Conservation (phyloP, 345 rosid genomes). For the Melaleuca quinquenervia region DNA sequence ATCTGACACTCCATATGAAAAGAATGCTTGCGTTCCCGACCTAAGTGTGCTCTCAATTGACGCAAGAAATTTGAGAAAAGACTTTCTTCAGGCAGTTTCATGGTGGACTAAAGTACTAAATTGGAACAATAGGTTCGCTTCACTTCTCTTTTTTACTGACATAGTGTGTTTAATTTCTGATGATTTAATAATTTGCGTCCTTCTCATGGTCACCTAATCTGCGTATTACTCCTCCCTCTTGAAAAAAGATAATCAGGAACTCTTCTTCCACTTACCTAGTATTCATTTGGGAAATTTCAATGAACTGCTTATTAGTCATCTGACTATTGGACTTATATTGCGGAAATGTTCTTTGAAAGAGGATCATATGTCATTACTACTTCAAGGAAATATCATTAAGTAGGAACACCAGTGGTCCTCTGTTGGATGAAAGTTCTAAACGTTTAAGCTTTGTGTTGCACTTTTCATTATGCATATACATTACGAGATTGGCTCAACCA, state of each 20-base stretch:
- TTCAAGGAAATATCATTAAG: neutral
- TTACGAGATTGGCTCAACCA: neutral
- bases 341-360: neutral
- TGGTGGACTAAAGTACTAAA: slow-evolving; percentile 33
- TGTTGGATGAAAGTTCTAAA: neutral
- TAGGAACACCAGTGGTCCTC: neutral
- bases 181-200: neutral
- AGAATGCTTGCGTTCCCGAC: slow-evolving; percentile 23
- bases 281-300: neutral
- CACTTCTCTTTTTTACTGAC: neutral
- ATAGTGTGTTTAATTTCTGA: neutral
- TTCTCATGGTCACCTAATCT: neutral
- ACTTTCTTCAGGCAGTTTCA: slow-evolving; percentile 12
- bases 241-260: neutral
- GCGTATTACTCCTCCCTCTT: neutral
- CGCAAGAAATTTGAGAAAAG: slow-evolving; percentile 10
- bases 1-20: slow-evolving; percentile 19
- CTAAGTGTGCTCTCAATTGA: slow-evolving; percentile 18
- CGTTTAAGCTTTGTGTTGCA: neutral
- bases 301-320: neutral
- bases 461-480: neutral
- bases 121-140: slow-evolving; percentile 18
- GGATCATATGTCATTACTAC: neutral
- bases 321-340: neutral
- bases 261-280: neutral